Evolutionary conservation across 352 stramenopile genomes (phyloP).

Genomic region (Aphanomyces astaci): DNA sequence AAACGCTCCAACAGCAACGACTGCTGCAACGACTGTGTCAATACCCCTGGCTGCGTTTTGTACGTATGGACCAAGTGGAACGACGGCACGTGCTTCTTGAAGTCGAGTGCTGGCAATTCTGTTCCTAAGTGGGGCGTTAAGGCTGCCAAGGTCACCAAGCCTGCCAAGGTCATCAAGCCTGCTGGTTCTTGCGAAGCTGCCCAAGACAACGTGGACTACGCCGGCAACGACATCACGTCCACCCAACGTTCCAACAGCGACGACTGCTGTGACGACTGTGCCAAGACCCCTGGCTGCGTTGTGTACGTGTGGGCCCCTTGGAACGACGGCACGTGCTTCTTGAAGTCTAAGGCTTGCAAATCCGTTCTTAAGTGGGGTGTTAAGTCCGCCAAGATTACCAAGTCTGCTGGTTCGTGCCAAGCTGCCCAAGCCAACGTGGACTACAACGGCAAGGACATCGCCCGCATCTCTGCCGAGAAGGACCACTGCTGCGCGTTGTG

Average conservation of each 20-base stretch:
- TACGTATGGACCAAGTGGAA: conserved; percentile 19
- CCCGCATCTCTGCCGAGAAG: background rate
- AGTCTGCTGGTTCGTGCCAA: background rate
- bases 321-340: background rate
- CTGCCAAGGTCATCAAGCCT: no score
- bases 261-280: background rate
- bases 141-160: no score
- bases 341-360: background rate
- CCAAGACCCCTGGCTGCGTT: background rate
- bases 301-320: background rate
- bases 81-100: conserved; percentile 6
- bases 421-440: background rate
- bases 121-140: no score
- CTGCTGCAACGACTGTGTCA: background rate
- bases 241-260: background rate
- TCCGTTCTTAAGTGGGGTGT: background rate
- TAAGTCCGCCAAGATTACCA: background rate
- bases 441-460: conserved; percentile 27
- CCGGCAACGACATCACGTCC: conserved; percentile 26
- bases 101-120: conserved; percentile 25
- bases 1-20: background rate
- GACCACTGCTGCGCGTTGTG: background rate
- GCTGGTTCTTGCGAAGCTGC: no score
- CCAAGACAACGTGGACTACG: no score
- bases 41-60: background rate